Base-by-base conservation (phyloP, 2,329 filamentous ascomycete genomes). In the Coleophoma eucalyptorum region DNA sequence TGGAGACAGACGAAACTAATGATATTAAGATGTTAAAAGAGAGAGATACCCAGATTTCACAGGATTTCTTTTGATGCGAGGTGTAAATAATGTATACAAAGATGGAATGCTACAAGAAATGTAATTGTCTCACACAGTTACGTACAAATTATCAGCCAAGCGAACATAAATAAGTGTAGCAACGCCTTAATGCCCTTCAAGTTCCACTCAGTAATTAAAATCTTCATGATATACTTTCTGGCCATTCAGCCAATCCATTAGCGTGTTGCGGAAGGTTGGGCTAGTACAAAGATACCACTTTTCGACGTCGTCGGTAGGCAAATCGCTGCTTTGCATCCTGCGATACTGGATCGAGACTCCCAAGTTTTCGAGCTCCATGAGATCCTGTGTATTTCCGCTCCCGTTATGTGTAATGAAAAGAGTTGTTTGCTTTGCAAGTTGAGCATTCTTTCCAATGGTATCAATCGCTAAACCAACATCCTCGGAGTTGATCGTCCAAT, bases 401-500 rank as follows among this genome's bases (percentile, higher is more conserved):
- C 48, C 46, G 26, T 49, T 55, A 0, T 81, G 76, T 0, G 89
- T 91, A 5, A 93, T 67, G 58, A 88, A 94, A 1, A 94, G 56
- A 13, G 57, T 76, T 21, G 84, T 78, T 15, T 72, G 72, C 0
- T 51, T 51, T 0, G 72, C 78, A 11, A 94, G 67, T 0, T 71
- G 72, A 0, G 72, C 72, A 52, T 80, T 74, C 33, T 66, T 69
- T 20, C 70, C 63, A 38, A 94, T 74, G 0, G 76, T 73, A 55
- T 90, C 81, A 1, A 73, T 60, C 0, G 83, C 86, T 1, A 94
- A 66, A 0, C 73, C 72, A 1, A 89, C 50, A 66, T 95, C 90
- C 3, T 73, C 75, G 0, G 67, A 65, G 6, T 77, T 72, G 4
- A 92, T 58, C 2, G 81, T 84, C 90, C 90, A 95, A 1, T 90